Conservation (phyloP, 2,329 filamentous ascomycete species). For the Furcasterigmium sp. region DNA sequence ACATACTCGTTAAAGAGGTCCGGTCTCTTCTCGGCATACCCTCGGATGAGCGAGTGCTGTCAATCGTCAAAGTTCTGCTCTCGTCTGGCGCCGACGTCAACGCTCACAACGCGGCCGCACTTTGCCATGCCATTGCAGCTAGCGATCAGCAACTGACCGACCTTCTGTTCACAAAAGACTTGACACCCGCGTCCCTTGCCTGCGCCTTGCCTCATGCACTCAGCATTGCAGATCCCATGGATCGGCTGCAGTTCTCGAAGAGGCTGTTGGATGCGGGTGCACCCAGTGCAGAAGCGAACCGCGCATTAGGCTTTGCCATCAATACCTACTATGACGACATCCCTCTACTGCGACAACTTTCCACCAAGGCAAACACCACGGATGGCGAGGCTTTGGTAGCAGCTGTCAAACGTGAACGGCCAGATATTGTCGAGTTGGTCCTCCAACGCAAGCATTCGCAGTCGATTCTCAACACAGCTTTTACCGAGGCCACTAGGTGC, state of each 20-base stretch:
- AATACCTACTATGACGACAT: conserved; percentile 41
- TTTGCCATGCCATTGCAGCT: conserved; percentile 44
- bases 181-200: conserved; percentile 37
- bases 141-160: conserved; percentile 41
- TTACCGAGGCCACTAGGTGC: conserved; percentile 37
- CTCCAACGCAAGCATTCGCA: conserved; percentile 31
- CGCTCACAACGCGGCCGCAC: conserved; percentile 41
- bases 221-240: conserved; percentile 43
- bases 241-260: conserved; percentile 44
- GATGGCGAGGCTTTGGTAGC: conserved; percentile 43
- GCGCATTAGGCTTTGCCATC: conserved; percentile 47
- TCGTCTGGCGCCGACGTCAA: conserved; percentile 51
- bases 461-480: conserved; percentile 32
- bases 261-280: conserved; percentile 45
- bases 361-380: conserved; percentile 39
- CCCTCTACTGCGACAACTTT: conserved; percentile 39
- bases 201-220: conserved; percentile 47
- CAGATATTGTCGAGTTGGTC: conserved; percentile 41
- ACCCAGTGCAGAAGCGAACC: conserved; percentile 39
- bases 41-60: conserved; percentile 30
- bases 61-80: conserved; percentile 41
- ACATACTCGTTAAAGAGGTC: conserved; percentile 46
- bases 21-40: conserved; percentile 34
- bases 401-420: conserved; percentile 38
- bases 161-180: conserved; percentile 37